Base-by-base conservation (phyloP, 768 basidiomycete genomes). In the Termitomyces heimii region DNA sequence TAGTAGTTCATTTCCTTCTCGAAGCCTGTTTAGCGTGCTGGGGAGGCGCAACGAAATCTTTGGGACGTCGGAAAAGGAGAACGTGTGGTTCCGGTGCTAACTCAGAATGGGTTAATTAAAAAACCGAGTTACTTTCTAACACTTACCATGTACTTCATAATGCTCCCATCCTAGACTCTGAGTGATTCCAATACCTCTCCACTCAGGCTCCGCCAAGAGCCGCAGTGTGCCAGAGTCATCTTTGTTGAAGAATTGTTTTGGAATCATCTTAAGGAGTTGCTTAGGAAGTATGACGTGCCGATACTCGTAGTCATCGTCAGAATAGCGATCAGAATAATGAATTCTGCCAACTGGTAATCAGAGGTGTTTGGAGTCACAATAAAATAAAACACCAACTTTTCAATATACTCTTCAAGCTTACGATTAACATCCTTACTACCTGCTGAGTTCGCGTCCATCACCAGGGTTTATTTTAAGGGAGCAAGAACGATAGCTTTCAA, bases 91-190 rank as follows among this genome's bases (percentile, higher is more conserved):
- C 93, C 8, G 94, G 94, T 42, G 90, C 92, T 94, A 63, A 54
- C 32, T 26, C 43, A 20, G 55, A 44, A 26, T 53, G 37, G 50
- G 55, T 60, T 43, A 48, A 53, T 31, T 53, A 42, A 29, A 28
- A 40, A 28, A 28, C 34, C 18, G 28, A 46, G 54, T 49, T 46
- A n/a, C 55, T 50, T 10, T 47, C 57, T 45, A 28, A 51, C 29
- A 55, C 79, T 61, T 61, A 88, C 94, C 91, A 66, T 98, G 95
- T n/a, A 95, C 91, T 76, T 95, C 94, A 66, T 95, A 98, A 65
- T 97, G 94, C 67, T 92, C 90, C 94, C 95, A 98, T 4, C 95
- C 95, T 24, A 96, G 77, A 71, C 92, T 94, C 73, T 99, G 96
- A 42, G 89, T 90, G 61, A 98, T 96, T 9, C 96, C 96, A 55